Base-by-base conservation (phyloP, 2,329 filamentous ascomycete genomes). In the Arthrobotrys pseudoclavata region DNA sequence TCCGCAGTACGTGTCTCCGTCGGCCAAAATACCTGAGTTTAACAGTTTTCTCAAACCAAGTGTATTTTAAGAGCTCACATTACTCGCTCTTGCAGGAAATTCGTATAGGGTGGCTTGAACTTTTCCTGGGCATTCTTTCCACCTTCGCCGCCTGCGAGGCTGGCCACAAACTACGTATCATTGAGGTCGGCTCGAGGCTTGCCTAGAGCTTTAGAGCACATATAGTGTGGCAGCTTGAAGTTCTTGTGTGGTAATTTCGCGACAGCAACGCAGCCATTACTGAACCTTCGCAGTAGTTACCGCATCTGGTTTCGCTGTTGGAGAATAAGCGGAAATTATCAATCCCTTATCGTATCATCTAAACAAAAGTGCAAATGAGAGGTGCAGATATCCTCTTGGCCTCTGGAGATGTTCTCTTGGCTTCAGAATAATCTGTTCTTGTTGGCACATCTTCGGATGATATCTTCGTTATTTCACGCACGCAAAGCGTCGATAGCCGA, bases 271-370 rank as follows among this genome's bases (percentile, higher is more conserved):
- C 55, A 60, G 34, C 47, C 18, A 60, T 60, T 24, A 60, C 55
- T 60, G 15, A 60, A 60, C 55, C 55, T 60, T 60, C 55, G 55
- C 55, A 42, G 55, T 26, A 13, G 55, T 34, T 42, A 42, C 55
- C 18, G 55, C 55, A 60, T 42, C 18, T 26, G 55, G 26, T 20
- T 60, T 60, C 55, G 55, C 55, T 15, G 55, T 60, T 42, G 34
- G 31, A 60, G 55, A 60, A 60, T 60, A 60, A 60, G 55, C 55
- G 55, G 55, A 42, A 60, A 60, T 57, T 42, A 60, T 60, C 55
- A 42, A 40, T 60, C 55, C 34, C 22, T 42, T 60, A 60, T 60
- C 55, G 26, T 60, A 60, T 60, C 34, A 60, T 60, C 34, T 60
- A 1, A 60, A 24, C 10, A 42, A 42, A 40, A 26, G 1, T 42